These are phyloP conservation scores for Fusarium sterilihyphosum DNA, from an alignment of 2,329 filamentous ascomycete species.

Conservation along the genomic window DNA sequence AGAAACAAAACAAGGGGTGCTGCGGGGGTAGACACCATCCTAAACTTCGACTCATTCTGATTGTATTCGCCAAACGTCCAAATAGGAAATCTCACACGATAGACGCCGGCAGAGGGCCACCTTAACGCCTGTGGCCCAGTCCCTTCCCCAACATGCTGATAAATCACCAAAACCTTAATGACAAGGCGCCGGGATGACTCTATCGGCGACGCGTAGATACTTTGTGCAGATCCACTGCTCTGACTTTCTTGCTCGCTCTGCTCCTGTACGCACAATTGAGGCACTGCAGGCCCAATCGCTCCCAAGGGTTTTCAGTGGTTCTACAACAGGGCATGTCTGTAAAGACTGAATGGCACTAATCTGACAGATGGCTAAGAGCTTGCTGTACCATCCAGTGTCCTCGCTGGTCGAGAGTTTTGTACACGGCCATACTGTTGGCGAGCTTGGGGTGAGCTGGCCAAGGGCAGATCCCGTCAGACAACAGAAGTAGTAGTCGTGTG, in stretches of 20 bases:
- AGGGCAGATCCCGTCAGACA: background rate
- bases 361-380: background rate
- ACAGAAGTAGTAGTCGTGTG: background rate
- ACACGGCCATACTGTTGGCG: slow-evolving; percentile 7
- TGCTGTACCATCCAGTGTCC: background rate
- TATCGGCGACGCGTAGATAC: slow-evolving; percentile 7
- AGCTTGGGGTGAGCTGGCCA: background rate
- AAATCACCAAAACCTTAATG: slow-evolving; percentile 3
- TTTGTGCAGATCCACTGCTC: slow-evolving; percentile 22
- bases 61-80: background rate
- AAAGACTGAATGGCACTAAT: background rate
- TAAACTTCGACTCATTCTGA: slow-evolving; percentile 21
- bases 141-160: slow-evolving; percentile 12
- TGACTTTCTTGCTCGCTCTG: background rate
- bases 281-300: background rate
- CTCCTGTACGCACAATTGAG: slow-evolving; percentile 6
- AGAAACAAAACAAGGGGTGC: slow-evolving; percentile 12
- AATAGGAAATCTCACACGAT: background rate
- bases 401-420: background rate
- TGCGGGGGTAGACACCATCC: slow-evolving; percentile 24
- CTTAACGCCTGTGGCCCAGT: background rate
- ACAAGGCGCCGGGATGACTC: slow-evolving; percentile 10
- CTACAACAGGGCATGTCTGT: background rate
- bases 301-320: background rate
- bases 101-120: background rate